Percentiles rank a stretch among this genome's conserved stretches.
phyloP scores from a whole-genome alignment of 2,329 filamentous ascomycete species.

The Calonectria honghensis region DNA sequence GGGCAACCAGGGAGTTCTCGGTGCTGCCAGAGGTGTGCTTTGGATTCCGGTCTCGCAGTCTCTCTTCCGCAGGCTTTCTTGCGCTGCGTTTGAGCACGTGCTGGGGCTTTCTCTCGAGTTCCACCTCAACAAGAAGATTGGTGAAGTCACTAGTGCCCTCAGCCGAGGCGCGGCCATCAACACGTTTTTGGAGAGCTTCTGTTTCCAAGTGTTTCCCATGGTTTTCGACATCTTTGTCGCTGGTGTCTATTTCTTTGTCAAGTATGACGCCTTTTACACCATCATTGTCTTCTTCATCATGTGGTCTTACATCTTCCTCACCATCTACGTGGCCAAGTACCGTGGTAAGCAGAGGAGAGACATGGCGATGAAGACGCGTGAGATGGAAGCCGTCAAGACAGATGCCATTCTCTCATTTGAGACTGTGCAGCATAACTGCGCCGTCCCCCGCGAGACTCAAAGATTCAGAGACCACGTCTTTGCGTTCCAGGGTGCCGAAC shows the following conservation, averaged over 20 bases:
- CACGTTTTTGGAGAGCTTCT: constrained; percentile 68
- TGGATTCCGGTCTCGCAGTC: constrained; percentile 70
- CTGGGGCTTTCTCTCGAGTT: constrained; percentile 69
- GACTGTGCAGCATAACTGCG: constrained; percentile 80
- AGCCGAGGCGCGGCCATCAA: constrained; percentile 69
- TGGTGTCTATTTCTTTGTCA: constrained; percentile 66
- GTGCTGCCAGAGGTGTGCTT: constrained; percentile 64
- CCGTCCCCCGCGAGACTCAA: constrained; percentile 74
- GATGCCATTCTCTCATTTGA: constrained; percentile 70
- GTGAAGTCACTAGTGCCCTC: constrained; percentile 70
- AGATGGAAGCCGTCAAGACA: constrained; percentile 70
- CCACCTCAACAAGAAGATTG: constrained; percentile 70
- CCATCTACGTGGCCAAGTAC: constrained; percentile 70
- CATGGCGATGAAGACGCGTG: constrained; percentile 65
- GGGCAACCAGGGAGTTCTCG: constrained; percentile 66
- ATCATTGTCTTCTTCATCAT: constrained; percentile 69
- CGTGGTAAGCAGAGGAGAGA: constrained; percentile 65
- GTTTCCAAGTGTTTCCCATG: constrained; percentile 71
- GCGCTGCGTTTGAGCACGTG: constrained; percentile 69
- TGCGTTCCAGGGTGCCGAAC: constrained; percentile 66
- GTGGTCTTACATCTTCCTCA: constrained; percentile 70
- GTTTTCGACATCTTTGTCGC: constrained; percentile 70
- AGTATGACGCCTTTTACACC: constrained; percentile 69
- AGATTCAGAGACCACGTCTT: constrained; percentile 73
- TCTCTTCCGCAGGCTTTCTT: constrained; percentile 64